Evolutionary conservation across 805 yeast genomes (phyloP).

Genomic region (Ascoidea rubescens): DNA sequence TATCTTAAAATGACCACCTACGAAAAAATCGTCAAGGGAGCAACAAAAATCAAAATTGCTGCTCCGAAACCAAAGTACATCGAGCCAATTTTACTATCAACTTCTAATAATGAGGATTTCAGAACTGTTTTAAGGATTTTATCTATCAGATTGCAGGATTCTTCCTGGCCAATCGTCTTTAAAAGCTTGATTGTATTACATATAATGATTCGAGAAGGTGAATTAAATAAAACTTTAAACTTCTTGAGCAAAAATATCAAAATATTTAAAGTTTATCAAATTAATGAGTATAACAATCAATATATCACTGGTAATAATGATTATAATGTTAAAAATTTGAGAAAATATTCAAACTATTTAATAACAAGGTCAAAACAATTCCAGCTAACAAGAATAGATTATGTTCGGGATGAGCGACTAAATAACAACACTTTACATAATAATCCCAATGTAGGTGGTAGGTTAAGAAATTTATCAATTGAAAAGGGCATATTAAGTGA

Average conservation of each 20-base stretch:
- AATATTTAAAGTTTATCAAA: slow-evolving; percentile 31
- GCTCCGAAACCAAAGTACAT: slow-evolving; percentile 97
- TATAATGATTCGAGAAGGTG: slow-evolving; percentile 88
- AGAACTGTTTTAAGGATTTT: slow-evolving; percentile 56
- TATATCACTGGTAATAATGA: slow-evolving; percentile 30
- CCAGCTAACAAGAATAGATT: slow-evolving; percentile 53
- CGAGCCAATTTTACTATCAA: slow-evolving; percentile 68
- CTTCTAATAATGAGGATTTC: slow-evolving; percentile 31
- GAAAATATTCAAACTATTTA: slow-evolving; percentile 62
- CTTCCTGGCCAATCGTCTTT: slow-evolving; percentile 86
- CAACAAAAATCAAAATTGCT: slow-evolving; percentile 71
- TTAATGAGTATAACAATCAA: slow-evolving; percentile 18
- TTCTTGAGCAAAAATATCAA: slow-evolving; percentile 38
- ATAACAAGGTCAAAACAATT: slow-evolving; percentile 55
- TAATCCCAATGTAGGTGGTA: slow-evolving; percentile 34
- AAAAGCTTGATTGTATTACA: slow-evolving; percentile 78
- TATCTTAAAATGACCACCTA: slow-evolving; percentile 10
- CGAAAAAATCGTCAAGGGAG: slow-evolving; percentile 28
- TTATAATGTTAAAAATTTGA: slow-evolving; percentile 25
- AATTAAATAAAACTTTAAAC: slow-evolving; percentile 53
- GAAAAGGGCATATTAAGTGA: slow-evolving; percentile 76
- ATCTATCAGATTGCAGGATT: slow-evolving; percentile 48
- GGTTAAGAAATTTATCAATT: slow-evolving; percentile 49
- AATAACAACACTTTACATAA: slow-evolving; percentile 19
- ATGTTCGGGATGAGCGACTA: slow-evolving; percentile 54